phyloP scores from a whole-genome alignment of 2,329 filamentous ascomycete genomes.

The Colletotrichum gigasporum region DNA sequence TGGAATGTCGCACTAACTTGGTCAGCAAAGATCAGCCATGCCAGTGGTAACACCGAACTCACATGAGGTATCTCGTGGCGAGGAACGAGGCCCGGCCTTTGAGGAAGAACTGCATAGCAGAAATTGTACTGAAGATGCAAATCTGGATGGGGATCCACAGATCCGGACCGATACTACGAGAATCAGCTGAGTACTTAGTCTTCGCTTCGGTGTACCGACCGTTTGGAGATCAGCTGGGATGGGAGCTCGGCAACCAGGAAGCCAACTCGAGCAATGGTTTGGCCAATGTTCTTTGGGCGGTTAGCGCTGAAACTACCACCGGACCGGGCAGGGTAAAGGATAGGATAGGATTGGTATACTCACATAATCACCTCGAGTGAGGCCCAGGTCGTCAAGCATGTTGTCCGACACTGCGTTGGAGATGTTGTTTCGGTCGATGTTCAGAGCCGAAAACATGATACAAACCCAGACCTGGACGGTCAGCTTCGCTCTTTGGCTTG shows the following conservation, averaged over 20 bases:
- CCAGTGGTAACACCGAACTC: slow-evolving; percentile 32
- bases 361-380: slow-evolving; percentile 44
- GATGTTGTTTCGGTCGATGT: slow-evolving; percentile 38
- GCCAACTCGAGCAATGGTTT: slow-evolving; percentile 62
- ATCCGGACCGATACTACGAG: slow-evolving; percentile 38
- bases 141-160: slow-evolving; percentile 42
- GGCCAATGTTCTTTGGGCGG: slow-evolving; percentile 55
- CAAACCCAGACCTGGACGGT: slow-evolving; percentile 38
- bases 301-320: slow-evolving; percentile 21
- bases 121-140: slow-evolving; percentile 31
- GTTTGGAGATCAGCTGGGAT: slow-evolving; percentile 68
- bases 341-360: too few species aligned
- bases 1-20: slow-evolving; percentile 40
- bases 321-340: too few species aligned
- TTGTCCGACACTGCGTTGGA: slow-evolving; percentile 37
- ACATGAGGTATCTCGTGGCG: slow-evolving; percentile 49
- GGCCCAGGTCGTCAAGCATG: slow-evolving; percentile 50
- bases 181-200: too few species aligned
- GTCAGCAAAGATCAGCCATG: background rate
- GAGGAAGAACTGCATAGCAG: slow-evolving; percentile 41
- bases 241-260: slow-evolving; percentile 69
- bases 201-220: slow-evolving; percentile 36
- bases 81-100: slow-evolving; percentile 49
- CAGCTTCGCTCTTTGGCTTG: slow-evolving; percentile 35
- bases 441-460: slow-evolving; percentile 38